A percentile compares a stretch with the other conserved stretches of the same genome.
Evolutionary conservation across 306 rosid genomes (phyloP).

Genomic region (Ziziphus jujuba): DNA sequence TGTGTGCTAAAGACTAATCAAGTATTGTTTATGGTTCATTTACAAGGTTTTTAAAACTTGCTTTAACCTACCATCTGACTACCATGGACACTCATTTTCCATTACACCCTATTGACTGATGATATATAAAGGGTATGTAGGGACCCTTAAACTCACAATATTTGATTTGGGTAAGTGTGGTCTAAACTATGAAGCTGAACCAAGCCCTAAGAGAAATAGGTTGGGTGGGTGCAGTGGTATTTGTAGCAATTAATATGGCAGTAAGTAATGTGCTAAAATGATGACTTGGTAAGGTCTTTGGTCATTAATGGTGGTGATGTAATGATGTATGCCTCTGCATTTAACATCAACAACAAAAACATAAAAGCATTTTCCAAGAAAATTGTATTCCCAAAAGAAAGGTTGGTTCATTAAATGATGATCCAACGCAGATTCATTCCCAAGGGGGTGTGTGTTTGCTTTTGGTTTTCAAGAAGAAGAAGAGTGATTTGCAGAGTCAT

Average conservation of each 20-base stretch:
- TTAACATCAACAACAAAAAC: slow-evolving; percentile 3
- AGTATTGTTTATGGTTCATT: neutral
- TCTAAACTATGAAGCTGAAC: neutral
- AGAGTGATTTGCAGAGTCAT: neutral
- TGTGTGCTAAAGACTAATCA: no score
- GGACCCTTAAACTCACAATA: no score
- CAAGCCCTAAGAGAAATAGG: neutral
- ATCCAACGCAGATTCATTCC: no score
- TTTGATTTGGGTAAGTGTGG: neutral
- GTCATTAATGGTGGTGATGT: slow-evolving; percentile 19
- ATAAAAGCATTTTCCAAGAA: slow-evolving; percentile 14
- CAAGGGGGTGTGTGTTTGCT: no score
- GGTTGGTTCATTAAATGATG: no score
- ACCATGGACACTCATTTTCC: no score
- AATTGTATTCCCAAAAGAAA: slow-evolving; percentile 4
- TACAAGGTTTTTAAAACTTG: neutral
- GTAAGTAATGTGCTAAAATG: neutral
- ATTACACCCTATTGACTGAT: no score
- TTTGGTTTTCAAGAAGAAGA: slow-evolving; percentile 5
- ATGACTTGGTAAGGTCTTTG: slow-evolving; percentile 3
- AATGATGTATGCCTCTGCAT: slow-evolving; percentile 8
- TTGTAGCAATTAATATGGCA: neutral
- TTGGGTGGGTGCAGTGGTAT: slow-evolving; percentile 2
- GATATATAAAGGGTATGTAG: no score
- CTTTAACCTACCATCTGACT: no score